Base-by-base conservation (phyloP, 441 rosid genomes). In the Arabidopsis lyrata region DNA sequence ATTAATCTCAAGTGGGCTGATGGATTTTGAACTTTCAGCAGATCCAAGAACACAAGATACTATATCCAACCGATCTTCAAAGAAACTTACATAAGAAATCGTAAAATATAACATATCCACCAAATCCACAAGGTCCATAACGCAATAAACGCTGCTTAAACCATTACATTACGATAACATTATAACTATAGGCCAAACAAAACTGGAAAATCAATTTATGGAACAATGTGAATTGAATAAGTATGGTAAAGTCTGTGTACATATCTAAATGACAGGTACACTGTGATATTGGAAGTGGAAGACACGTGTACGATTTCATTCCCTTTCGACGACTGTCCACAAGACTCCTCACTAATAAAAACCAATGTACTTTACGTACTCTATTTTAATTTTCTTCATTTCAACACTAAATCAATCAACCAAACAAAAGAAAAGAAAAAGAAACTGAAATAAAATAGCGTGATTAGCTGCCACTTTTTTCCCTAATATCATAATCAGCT, bases 391-490 rank as follows among this genome's bases (percentile, higher is more conserved):
- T 59, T 63, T n/a, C 4, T 10, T 16, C 18, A 8, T 16, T 18
- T 18, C 20, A 18, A 18, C 13, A 58, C 38, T 20, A 24, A 73
- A 62, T 34, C 44, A 60, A 48, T 14, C 32, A 71, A 38, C 8
- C 6, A 35, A 49, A 32, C 2, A 13, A 47, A 53, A 36, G 29
- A 5, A 16, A 44, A 63, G 47, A 9, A 0, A 0, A 35, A 39
- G 1, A 52, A 24, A 44, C 34, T 20, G 38, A 53, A 61, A 48
- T 27, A 36, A 65, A 41, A 31, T 5, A 53, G 77, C 81, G 73
- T 72, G 81, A 72, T 77, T 77, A 60, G 81, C 81, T 77, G 77
- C 54, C 55, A 47, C 34, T 45, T 50, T 32, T 63, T 44, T n/a
- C 57, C 29, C 5, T 5, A 42, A 45, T 62, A 34, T 69, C 75